Evolutionary conservation across 192 early-diverging fungal species (phyloP).

Genomic region (Coemansia erecta): DNA sequence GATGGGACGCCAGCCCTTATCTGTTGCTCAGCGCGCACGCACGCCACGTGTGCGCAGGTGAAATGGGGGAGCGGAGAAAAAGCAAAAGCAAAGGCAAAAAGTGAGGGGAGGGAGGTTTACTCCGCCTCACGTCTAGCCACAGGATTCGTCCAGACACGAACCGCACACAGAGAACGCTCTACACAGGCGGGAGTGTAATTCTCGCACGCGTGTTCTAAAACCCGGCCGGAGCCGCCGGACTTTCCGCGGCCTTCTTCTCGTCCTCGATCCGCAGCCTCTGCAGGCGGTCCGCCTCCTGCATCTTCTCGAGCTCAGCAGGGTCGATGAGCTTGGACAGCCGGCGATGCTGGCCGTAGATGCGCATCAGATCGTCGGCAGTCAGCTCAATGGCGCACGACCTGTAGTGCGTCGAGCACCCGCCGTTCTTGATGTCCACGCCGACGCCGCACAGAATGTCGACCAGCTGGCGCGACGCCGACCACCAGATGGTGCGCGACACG

Average conservation of each 20-base stretch:
- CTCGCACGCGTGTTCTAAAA: no score
- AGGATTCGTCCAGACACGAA: no score
- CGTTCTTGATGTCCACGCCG: slow-evolving; percentile 51
- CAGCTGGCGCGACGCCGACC: slow-evolving; percentile 61
- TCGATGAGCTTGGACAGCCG: slow-evolving; percentile 41
- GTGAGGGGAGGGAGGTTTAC: no score
- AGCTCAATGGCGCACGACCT: slow-evolving; percentile 51
- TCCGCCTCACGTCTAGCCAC: no score
- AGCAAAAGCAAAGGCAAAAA: no score
- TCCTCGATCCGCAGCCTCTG: not conserved
- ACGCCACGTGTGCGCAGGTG: no score
- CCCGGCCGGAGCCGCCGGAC: no score
- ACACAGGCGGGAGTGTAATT: no score
- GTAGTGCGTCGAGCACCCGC: slow-evolving; percentile 43
- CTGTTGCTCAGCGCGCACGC: not conserved
- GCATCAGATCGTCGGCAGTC: slow-evolving; percentile 51
- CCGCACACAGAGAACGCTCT: no score
- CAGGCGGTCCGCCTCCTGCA: not conserved
- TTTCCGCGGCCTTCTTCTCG: not conserved
- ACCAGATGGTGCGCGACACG: slow-evolving; percentile 69
- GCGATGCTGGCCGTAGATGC: slow-evolving; percentile 43
- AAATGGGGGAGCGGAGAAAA: no score
- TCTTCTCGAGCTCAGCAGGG: not conserved
- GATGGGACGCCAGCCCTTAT: slow-evolving; percentile 4
- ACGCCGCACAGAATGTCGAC: slow-evolving; percentile 64